Evolutionary conservation across 164 flowering plant species (phyloP).

Genomic region (Umbilicus rupestris): DNA sequence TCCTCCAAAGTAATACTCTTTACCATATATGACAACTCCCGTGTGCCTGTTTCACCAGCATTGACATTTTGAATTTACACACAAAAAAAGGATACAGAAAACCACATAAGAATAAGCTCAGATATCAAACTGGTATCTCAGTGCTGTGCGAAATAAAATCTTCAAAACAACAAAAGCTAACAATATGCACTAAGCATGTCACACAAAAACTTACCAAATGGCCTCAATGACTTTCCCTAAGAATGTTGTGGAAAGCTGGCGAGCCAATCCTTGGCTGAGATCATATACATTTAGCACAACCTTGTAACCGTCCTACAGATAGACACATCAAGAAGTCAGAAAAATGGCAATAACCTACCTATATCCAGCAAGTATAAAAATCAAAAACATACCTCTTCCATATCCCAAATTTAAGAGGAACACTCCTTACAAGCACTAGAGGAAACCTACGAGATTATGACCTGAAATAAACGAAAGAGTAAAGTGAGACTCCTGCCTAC

Average conservation of each 20-base stretch:
- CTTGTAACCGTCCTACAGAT: conserved; percentile 60
- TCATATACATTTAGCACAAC: conserved; percentile 80
- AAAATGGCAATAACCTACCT: not conserved
- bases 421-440: not conserved
- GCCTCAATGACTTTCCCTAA: conserved; percentile 89
- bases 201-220: conserved; percentile 50
- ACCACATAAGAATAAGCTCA: not conserved
- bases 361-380: not conserved
- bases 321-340: not conserved
- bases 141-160: no score
- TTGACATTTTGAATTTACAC: not conserved
- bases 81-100: not conserved
- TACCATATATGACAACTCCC: conserved; percentile 84
- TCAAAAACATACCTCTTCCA: conserved; percentile 1
- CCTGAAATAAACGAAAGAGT: not conserved
- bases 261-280: conserved; percentile 89
- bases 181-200: not conserved
- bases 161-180: not conserved
- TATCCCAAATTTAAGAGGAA: not conserved
- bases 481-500: not conserved
- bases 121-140: not conserved
- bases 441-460: not conserved
- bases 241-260: conserved; percentile 69
- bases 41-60: conserved; percentile 65
- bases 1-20: conserved; percentile 89